Conservation (phyloP, 805 yeast species). For the Maudiozyma saulgeensis region DNA sequence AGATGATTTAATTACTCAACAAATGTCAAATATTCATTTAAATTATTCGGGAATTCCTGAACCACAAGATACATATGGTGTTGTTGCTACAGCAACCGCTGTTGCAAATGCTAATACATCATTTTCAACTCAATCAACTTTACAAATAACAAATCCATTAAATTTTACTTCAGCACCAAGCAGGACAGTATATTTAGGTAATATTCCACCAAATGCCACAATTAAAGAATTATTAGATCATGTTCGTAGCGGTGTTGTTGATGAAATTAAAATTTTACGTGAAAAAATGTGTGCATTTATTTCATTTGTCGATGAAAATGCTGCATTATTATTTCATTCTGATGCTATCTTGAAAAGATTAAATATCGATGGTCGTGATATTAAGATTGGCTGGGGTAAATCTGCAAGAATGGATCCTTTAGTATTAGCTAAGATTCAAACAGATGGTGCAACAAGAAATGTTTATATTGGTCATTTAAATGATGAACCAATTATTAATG, state of each 20-base stretch:
- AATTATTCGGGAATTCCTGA: background rate
- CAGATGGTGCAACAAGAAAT: slow-evolving; percentile 88
- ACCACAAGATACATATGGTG: slow-evolving; percentile 1
- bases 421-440: slow-evolving; percentile 64
- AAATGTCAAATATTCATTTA: slow-evolving; percentile 1
- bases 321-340: slow-evolving; percentile 85
- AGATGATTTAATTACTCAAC: slow-evolving; percentile 1
- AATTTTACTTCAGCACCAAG: slow-evolving; percentile 47
- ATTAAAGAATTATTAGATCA: slow-evolving; percentile 79
- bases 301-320: slow-evolving; percentile 78
- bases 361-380: slow-evolving; percentile 69
- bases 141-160: slow-evolving; percentile 17
- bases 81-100: slow-evolving; percentile 18
- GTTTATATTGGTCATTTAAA: slow-evolving; percentile 79
- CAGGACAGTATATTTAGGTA: slow-evolving; percentile 85
- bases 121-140: slow-evolving; percentile 1
- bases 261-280: slow-evolving; percentile 67
- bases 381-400: slow-evolving; percentile 91
- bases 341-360: slow-evolving; percentile 83
- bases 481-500: slow-evolving; percentile 32
- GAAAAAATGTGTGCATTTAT: slow-evolving; percentile 83
- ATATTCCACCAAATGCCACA: slow-evolving; percentile 71
- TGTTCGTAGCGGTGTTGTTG: slow-evolving; percentile 84
- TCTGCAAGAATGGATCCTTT: slow-evolving; percentile 64
- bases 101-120: slow-evolving; percentile 18